Evolutionary conservation across 2,329 filamentous ascomycete species (phyloP).

Genomic region (Westerdykella aurantiaca): DNA sequence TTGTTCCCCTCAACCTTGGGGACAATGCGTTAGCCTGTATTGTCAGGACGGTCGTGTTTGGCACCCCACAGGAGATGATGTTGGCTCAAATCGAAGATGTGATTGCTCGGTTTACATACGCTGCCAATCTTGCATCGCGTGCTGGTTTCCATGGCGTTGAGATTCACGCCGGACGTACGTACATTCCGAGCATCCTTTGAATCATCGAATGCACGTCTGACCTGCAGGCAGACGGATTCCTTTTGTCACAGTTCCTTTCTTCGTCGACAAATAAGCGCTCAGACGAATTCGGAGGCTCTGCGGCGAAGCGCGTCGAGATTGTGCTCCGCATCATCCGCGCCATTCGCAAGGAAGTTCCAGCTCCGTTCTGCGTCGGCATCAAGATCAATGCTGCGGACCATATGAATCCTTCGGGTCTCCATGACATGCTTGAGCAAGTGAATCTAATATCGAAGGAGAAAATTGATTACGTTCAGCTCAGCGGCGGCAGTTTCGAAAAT

Average conservation of each 20-base stretch:
- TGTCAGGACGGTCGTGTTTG: slow-evolving; percentile 30
- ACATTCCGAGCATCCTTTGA: too few species aligned
- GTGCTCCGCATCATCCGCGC: slow-evolving; percentile 43
- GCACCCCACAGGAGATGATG: slow-evolving; percentile 49
- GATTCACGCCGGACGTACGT: slow-evolving; percentile 38
- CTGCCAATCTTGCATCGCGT: slow-evolving; percentile 48
- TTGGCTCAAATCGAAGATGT: slow-evolving; percentile 50
- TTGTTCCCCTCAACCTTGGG: slow-evolving; percentile 36
- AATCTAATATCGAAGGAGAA: slow-evolving; percentile 44
- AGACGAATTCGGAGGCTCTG: slow-evolving; percentile 45
- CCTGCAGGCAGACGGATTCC: slow-evolving; percentile 43
- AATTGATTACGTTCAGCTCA: slow-evolving; percentile 64
- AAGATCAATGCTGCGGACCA: slow-evolving; percentile 49
- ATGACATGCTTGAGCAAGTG: slow-evolving; percentile 56
- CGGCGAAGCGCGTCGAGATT: slow-evolving; percentile 43
- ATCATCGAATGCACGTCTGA: slow-evolving; percentile 2
- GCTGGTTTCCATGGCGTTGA: slow-evolving; percentile 51
- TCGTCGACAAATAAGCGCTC: slow-evolving; percentile 43
- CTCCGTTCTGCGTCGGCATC: slow-evolving; percentile 43
- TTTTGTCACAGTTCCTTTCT: slow-evolving; percentile 42
- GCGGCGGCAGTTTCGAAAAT: slow-evolving; percentile 48
- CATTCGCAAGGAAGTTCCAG: slow-evolving; percentile 39
- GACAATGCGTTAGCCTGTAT: slow-evolving; percentile 39
- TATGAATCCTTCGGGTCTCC: slow-evolving; percentile 35
- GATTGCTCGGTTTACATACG: slow-evolving; percentile 53